Percentiles rank a stretch among this genome's conserved stretches.
Evolutionary conservation across 768 basidiomycete genomes (phyloP).

Genomic region (Amyloporia xantha): DNA sequence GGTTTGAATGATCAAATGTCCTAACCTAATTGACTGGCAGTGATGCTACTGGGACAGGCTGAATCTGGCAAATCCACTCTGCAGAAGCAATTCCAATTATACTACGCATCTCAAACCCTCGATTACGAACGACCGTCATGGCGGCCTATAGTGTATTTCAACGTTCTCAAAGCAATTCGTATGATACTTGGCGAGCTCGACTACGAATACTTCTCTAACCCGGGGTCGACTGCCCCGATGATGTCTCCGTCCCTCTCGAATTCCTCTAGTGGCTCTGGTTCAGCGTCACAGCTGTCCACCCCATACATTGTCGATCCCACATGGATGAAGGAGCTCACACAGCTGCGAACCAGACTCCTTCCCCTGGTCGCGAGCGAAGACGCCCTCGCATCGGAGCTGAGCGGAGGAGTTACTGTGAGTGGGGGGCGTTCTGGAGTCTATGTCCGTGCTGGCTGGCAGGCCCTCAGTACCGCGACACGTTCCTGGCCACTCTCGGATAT

Average conservation of each 20-base stretch:
- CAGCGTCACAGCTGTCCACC: conserved; percentile 7
- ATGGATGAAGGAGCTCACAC: conserved; percentile 40
- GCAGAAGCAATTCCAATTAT: conserved; percentile 80
- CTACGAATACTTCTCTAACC: conserved; percentile 36
- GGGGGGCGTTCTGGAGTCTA: conserved; percentile 59
- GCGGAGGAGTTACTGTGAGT: conserved; percentile 52
- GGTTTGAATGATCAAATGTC: too few species aligned
- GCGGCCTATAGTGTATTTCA: conserved; percentile 41
- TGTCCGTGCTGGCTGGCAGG: conserved; percentile 71
- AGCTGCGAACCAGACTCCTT: conserved; percentile 49
- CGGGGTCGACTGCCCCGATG: conserved; percentile 24
- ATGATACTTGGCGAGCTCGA: conserved; percentile 71
- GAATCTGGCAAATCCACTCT: conserved; percentile 70
- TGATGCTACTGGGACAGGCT: conserved; percentile 29
- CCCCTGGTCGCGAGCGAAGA: conserved; percentile 63
- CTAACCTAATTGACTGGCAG: conserved; percentile 5
- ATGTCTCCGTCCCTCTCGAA: conserved; percentile 6
- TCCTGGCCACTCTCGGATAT: conserved; percentile 32
- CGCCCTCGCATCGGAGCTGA: conserved; percentile 61
- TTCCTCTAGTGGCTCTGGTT: conserved; percentile 14
- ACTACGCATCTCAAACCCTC: conserved; percentile 49
- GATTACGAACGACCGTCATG: conserved; percentile 35
- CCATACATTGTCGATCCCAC: conserved; percentile 16
- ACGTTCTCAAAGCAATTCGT: conserved; percentile 64
- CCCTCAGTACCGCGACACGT: conserved; percentile 42